phyloP scores from a whole-genome alignment of 164 flowering plant genomes.

The Brasenia schreberi region DNA sequence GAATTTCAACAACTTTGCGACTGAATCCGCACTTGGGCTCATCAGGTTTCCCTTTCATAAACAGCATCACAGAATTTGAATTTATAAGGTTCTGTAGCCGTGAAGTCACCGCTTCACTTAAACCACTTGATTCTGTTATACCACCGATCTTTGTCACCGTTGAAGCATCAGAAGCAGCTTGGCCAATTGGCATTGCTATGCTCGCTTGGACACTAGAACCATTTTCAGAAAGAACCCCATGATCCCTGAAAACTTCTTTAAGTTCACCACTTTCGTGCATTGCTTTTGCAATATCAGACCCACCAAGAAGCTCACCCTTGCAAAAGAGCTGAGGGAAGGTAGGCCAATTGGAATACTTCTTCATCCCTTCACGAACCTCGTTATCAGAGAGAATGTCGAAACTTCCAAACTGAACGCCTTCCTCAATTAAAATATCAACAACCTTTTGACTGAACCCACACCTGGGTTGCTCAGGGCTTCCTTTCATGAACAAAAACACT shows the following conservation, averaged over 20 bases:
- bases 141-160: conserved; percentile 28
- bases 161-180: background rate
- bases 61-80: conserved; percentile 65
- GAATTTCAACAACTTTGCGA: conserved; percentile 79
- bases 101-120: conserved; percentile 33
- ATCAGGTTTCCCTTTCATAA: conserved; percentile 86
- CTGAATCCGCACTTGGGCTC: conserved; percentile 92
- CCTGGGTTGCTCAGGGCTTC: conserved; percentile 64
- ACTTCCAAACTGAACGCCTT: conserved; percentile 69
- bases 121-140: conserved; percentile 43
- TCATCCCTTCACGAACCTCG: conserved; percentile 84
- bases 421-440: conserved; percentile 59
- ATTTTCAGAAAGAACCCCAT: conserved; percentile 27
- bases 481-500: conserved; percentile 93
- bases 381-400: conserved; percentile 74
- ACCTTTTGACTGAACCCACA: conserved; percentile 90
- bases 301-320: conserved; percentile 92
- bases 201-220: conserved; percentile 8
- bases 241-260: conserved; percentile 54
- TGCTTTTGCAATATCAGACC: conserved; percentile 69
- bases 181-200: conserved; percentile 10
- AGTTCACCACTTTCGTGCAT: conserved; percentile 93
- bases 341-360: conserved; percentile 85
- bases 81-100: conserved; percentile 40
- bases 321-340: conserved; percentile 91